Conservation (phyloP, 2,329 filamentous ascomycete genomes). For the Drechslera avenae region DNA sequence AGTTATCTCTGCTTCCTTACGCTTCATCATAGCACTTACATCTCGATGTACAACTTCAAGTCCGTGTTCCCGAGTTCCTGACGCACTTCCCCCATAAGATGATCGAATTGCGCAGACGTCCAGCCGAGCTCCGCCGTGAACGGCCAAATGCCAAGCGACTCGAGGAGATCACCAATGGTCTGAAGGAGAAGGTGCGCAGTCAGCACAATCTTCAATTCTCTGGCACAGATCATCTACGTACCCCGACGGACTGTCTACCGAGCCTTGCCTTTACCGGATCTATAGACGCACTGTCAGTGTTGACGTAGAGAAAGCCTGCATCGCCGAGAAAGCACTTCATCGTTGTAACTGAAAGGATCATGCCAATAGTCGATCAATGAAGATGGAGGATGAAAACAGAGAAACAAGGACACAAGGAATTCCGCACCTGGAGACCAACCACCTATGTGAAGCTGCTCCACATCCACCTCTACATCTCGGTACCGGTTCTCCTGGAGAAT, state of each 20-base stretch:
- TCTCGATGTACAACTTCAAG: slow-evolving; percentile 44
- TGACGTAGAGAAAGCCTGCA: background rate
- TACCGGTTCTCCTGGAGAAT: slow-evolving; percentile 40
- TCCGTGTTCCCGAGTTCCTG: slow-evolving; percentile 35
- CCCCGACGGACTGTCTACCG: slow-evolving; percentile 31
- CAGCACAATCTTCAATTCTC: background rate
- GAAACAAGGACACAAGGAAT: background rate
- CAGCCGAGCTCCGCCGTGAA: slow-evolving; percentile 42
- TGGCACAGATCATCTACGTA: slow-evolving; percentile 1
- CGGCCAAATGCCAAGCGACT: slow-evolving; percentile 46
- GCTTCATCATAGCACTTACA: slow-evolving; percentile 32
- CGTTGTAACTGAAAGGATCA: too few species aligned
- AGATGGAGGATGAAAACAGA: background rate
- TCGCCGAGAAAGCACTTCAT: too few species aligned
- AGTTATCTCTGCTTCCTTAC: slow-evolving; percentile 14
- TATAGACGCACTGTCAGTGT: slow-evolving; percentile 15
- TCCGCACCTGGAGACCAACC: slow-evolving; percentile 43
- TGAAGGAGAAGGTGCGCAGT: background rate
- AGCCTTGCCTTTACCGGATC: slow-evolving; percentile 39
- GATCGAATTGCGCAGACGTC: slow-evolving; percentile 37
- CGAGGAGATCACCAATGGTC: slow-evolving; percentile 43
- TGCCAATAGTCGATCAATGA: too few species aligned
- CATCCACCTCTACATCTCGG: slow-evolving; percentile 36
- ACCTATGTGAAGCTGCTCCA: slow-evolving; percentile 45
- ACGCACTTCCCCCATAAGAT: slow-evolving; percentile 37